These are phyloP conservation scores for Cardamine resedifolia DNA, from an alignment of 345 rosid genomes.

Conservation along the genomic window DNA sequence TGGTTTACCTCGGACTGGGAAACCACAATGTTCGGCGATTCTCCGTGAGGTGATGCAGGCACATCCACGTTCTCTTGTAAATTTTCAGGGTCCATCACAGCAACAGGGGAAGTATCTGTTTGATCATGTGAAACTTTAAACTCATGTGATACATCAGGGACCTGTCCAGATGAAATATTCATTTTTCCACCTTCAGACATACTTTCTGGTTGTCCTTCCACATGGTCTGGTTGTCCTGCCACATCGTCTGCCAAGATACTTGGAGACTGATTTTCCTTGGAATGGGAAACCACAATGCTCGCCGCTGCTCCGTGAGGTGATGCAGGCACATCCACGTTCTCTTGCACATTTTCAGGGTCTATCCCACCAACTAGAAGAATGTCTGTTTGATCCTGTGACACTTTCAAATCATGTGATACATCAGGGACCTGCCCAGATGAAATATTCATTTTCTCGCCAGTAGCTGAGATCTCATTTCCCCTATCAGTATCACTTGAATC, in stretches of 20 bases:
- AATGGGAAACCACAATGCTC: not conserved
- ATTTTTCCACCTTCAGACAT: not conserved
- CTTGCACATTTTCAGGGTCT: constrained; percentile 14
- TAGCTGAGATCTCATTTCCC: not conserved
- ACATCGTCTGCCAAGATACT: not conserved
- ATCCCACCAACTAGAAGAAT: constrained; percentile 26
- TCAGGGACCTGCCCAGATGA: constrained; percentile 3
- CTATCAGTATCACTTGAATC: constrained; percentile 11
- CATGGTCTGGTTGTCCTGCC: not conserved
- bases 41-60: constrained; percentile 19
- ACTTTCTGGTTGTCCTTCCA: not conserved
- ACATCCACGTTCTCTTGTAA: constrained; percentile 11
- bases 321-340: constrained; percentile 16
- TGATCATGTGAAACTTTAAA: constrained; percentile 12
- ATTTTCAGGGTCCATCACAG: constrained; percentile 25
- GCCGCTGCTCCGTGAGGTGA: constrained; percentile 1
- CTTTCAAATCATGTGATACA: constrained; percentile 5
- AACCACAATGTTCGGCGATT: not conserved
- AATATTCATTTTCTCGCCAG: not conserved
- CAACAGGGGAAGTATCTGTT: constrained; percentile 16
- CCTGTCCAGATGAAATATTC: not conserved
- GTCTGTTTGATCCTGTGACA: constrained; percentile 21
- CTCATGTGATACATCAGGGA: not conserved
- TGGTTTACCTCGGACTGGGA: constrained; percentile 12
- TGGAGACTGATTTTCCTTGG: constrained; percentile 11